phyloP scores from a whole-genome alignment of 2,329 filamentous ascomycete genomes.

The Ophiosphaerella herpotricha region DNA sequence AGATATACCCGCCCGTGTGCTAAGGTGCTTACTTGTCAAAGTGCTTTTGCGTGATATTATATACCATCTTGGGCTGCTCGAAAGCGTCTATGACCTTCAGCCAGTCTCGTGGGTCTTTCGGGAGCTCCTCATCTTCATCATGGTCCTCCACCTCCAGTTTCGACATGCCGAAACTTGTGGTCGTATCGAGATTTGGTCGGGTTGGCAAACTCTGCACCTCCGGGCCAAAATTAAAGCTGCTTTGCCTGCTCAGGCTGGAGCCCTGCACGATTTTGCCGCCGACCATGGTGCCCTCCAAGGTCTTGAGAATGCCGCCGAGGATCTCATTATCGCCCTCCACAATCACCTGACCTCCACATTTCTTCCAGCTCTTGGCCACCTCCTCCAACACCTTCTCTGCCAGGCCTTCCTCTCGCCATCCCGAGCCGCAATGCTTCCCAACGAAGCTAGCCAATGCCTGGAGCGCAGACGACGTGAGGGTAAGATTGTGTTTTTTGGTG shows the following conservation, averaged over 20 bases:
- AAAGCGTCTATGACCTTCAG: slow-evolving; percentile 82
- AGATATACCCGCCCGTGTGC: accelerated
- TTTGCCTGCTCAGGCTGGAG: slow-evolving; percentile 64
- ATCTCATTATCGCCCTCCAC: slow-evolving; percentile 75
- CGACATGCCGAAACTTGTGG: slow-evolving; percentile 66
- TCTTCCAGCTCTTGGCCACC: slow-evolving; percentile 89
- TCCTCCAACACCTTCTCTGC: slow-evolving; percentile 93
- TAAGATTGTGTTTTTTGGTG: slow-evolving; percentile 96
- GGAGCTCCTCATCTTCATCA: slow-evolving; percentile 61
- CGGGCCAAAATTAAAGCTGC: slow-evolving; percentile 65
- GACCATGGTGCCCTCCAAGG: slow-evolving; percentile 83
- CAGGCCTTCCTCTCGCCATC: slow-evolving; percentile 93
- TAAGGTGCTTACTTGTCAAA: slow-evolving; percentile 70
- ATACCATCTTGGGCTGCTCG: slow-evolving; percentile 78
- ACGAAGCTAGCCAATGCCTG: slow-evolving; percentile 87
- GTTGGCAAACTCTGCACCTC: slow-evolving; percentile 28
- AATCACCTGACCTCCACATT: slow-evolving; percentile 83
- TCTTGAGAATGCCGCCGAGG: slow-evolving; percentile 81
- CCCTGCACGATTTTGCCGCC: slow-evolving; percentile 71
- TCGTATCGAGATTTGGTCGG: slow-evolving; percentile 58
- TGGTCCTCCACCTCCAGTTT: slow-evolving; percentile 58
- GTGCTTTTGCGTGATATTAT: slow-evolving; percentile 82
- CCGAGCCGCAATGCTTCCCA: slow-evolving; percentile 89
- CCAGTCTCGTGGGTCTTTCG: slow-evolving; percentile 77
- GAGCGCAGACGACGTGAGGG: slow-evolving; percentile 83